Evolutionary conservation across 1,284 basidiomycete genomes (phyloP).

Genomic region (Tremellales sp.): DNA sequence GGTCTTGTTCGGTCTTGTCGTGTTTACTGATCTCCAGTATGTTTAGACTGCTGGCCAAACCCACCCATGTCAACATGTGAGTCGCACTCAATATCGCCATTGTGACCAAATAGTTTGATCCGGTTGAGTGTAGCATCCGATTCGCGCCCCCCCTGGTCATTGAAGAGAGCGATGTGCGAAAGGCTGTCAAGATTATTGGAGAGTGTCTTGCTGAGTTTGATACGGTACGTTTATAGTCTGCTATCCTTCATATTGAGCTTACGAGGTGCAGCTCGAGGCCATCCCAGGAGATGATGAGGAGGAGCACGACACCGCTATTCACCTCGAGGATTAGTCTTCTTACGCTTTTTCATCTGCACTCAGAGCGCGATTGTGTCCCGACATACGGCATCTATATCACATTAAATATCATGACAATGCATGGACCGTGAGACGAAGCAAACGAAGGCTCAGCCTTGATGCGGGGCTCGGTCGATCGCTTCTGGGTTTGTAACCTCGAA

Average conservation of each 20-base stretch:
- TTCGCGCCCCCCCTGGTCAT: constrained; percentile 96
- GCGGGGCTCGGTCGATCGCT: no score
- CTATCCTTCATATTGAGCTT: constrained; percentile 2
- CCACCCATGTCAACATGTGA: constrained; percentile 90
- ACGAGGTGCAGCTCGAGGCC: constrained; percentile 56
- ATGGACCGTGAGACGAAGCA: no score
- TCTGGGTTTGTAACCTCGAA: no score
- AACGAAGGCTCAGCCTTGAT: no score
- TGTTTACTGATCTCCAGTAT: constrained; percentile 1
- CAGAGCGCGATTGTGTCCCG: no score
- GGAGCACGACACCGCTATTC: constrained; percentile 34
- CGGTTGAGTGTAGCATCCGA: constrained; percentile 66
- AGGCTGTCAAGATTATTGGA: constrained; percentile 71
- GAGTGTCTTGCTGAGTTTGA: constrained; percentile 79
- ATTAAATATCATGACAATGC: no score
- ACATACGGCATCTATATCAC: no score
- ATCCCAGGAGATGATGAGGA: constrained; percentile 62
- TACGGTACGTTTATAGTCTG: constrained; percentile 53
- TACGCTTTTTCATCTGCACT: no score
- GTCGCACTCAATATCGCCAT: constrained; percentile 31
- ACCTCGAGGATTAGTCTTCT: constrained; percentile 38
- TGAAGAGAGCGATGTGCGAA: constrained; percentile 72
- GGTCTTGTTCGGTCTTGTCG: neutral
- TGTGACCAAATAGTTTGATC: no score
- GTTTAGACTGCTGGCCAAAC: constrained; percentile 65